phyloP scores from a whole-genome alignment of 2,329 filamentous ascomycete genomes.

The Fusarium mundagurra region DNA sequence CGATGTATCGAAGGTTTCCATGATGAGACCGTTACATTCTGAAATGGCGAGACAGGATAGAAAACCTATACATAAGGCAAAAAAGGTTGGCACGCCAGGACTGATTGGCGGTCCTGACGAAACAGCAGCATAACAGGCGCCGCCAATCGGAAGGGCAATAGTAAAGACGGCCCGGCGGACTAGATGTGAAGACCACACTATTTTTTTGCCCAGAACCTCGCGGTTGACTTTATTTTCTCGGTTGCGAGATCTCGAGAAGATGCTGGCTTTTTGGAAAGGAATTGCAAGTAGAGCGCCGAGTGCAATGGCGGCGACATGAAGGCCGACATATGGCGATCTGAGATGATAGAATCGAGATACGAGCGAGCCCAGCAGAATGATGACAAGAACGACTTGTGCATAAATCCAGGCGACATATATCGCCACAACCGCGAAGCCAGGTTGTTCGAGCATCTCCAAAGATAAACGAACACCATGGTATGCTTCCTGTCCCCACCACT shows the following conservation, averaged over 20 bases:
- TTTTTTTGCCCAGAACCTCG: conserved; percentile 70
- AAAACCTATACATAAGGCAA: conserved; percentile 74
- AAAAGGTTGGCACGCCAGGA: conserved; percentile 71
- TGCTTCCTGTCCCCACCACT: conserved; percentile 81
- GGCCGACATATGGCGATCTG: conserved; percentile 71
- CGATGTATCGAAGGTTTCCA: conserved; percentile 85
- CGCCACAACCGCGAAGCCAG: conserved; percentile 76
- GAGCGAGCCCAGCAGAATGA: conserved; percentile 77
- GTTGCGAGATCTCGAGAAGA: conserved; percentile 73
- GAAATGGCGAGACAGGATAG: conserved; percentile 77
- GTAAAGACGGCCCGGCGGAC: conserved; percentile 75
- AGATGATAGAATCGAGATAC: conserved; percentile 74
- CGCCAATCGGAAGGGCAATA: conserved; percentile 71
- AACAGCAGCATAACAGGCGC: conserved; percentile 73
- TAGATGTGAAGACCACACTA: conserved; percentile 78
- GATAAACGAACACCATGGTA: conserved; percentile 75
- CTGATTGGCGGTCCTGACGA: conserved; percentile 70
- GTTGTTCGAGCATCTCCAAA: conserved; percentile 76
- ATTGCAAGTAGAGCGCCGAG: conserved; percentile 75
- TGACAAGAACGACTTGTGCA: conserved; percentile 77
- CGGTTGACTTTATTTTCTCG: conserved; percentile 69
- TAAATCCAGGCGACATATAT: conserved; percentile 84
- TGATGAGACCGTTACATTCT: conserved; percentile 80
- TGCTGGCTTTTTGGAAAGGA: conserved; percentile 76
- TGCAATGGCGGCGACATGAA: conserved; percentile 72